Percentiles rank a stretch among this genome's conserved stretches.
These are phyloP conservation scores for Pleurotus cornucopiae DNA, from an alignment of 768 basidiomycete genomes.

Conservation along the genomic window DNA sequence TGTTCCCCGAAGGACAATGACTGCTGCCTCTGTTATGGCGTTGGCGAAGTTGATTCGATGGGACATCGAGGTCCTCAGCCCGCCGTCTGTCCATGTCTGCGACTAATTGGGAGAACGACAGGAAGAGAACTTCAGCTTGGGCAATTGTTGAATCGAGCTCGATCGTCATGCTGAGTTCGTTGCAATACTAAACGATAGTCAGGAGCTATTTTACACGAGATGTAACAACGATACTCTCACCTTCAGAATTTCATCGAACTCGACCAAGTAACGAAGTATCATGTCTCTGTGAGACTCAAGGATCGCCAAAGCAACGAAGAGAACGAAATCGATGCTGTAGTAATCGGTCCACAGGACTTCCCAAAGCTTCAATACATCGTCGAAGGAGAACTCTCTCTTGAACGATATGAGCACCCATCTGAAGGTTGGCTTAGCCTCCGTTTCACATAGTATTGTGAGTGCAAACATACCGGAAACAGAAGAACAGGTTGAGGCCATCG, in stretches of 20 bases:
- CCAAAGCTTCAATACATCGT: constrained; percentile 88
- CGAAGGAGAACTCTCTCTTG: constrained; percentile 95
- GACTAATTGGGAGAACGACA: constrained; percentile 85
- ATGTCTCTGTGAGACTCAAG: constrained; percentile 95
- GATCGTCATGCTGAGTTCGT: constrained; percentile 93
- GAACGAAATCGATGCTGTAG: constrained; percentile 82
- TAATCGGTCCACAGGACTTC: constrained; percentile 93
- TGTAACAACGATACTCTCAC: constrained; percentile 24
- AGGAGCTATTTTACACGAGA: constrained; percentile 3
- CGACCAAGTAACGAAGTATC: constrained; percentile 90
- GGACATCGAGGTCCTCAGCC: constrained; percentile 48
- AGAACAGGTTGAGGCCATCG: constrained; percentile 91
- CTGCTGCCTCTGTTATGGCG: constrained; percentile 7
- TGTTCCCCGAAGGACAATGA: constrained; percentile 13
- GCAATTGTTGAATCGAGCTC: constrained; percentile 94
- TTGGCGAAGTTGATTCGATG: constrained; percentile 26
- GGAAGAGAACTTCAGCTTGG: constrained; percentile 95
- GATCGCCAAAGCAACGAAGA: constrained; percentile 92
- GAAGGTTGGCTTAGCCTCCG: not conserved
- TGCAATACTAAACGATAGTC: constrained; percentile 62
- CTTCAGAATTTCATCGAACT: constrained; percentile 86
- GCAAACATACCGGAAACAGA: constrained; percentile 86
- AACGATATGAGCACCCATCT: constrained; percentile 92
- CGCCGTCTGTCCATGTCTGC: constrained; percentile 83
- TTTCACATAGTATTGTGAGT: no score